Base-by-base conservation (phyloP, 208 protist genomes). In the Trypanosoma theileri region DNA sequence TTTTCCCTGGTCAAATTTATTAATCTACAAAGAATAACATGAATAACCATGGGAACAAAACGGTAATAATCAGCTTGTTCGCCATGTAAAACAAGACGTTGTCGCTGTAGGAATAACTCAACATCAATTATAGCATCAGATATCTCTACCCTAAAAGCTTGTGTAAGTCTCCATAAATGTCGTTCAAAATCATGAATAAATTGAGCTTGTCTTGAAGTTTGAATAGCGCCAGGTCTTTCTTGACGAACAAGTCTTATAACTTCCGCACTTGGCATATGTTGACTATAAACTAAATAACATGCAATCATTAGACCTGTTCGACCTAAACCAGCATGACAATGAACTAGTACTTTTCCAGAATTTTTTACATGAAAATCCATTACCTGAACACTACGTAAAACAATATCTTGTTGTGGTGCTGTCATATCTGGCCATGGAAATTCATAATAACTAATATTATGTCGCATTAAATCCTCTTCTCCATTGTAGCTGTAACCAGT, bases 401-500 rank as follows among this genome's bases (percentile, higher is more conserved):
- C 91, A 13, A 96, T 73, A 64, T 96, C 86, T 64, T 93, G 81
- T 70, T 95, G 69, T 58, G 93, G 93, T 6, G 89, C 85, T 8
- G 86, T 92, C 91, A 97, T 96, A 76, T 97, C 93, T 1, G 86
- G 86, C 85, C 88, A 97, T 13, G 91, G 88, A 62, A 96, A 97
- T 69, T 95, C 89, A 65, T 96, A 96, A 76, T 93, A 95, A 42
- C 72, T 79, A 67, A 97, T 93, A 41, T 80, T 81, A 56, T 95
- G 75, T 54, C 78, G 78, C 89, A 97, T 96, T 17, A 95, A 63
- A 65, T 97, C 92, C 40, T 92, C 76, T 0, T 84, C 84, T 9
- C 87, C 88, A 67, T 89, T 87, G 77, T 96, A 97, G 68, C 89
- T 94, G 79, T 96, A 97, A 17, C 93, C 93, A 64, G 74, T 90